phyloP scores from a whole-genome alignment of 164 flowering plant genomes.

The Vitis amurensis region DNA sequence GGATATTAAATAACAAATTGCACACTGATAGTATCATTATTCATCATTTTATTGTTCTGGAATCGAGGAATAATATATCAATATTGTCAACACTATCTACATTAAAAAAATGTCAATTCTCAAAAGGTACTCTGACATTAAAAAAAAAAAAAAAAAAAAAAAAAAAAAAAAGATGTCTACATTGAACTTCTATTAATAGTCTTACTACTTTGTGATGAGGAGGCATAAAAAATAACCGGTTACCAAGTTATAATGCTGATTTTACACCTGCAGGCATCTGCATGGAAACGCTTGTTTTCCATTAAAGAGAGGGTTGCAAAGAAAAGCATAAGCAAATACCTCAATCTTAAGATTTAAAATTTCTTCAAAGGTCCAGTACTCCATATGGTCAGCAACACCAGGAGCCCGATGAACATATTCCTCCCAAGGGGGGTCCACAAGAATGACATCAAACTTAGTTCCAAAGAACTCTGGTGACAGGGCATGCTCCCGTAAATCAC shows the following conservation, averaged over 20 bases:
- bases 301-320: not conserved
- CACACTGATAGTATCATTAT: not conserved
- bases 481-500: constrained; percentile 75
- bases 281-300: too few species aligned
- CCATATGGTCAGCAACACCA: constrained; percentile 93
- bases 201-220: too few species aligned
- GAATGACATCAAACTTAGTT: constrained; percentile 97
- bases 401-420: constrained; percentile 99
- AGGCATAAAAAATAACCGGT: too few species aligned
- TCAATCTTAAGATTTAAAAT: constrained; percentile 91
- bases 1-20: not conserved
- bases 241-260: too few species aligned
- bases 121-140: too few species aligned
- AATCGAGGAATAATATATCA: too few species aligned
- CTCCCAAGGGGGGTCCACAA: constrained; percentile 99
- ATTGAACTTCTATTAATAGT: too few species aligned
- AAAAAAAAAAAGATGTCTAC: not conserved
- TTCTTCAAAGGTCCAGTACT: constrained; percentile 97
- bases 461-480: constrained; percentile 88
- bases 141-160: not conserved
- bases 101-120: too few species aligned
- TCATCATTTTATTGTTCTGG: too few species aligned
- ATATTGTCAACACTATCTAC: too few species aligned
- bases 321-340: constrained; percentile 35
- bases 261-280: too few species aligned